phyloP scores from a whole-genome alignment of 1,284 basidiomycete genomes.

The Spongispora temasekensis region DNA sequence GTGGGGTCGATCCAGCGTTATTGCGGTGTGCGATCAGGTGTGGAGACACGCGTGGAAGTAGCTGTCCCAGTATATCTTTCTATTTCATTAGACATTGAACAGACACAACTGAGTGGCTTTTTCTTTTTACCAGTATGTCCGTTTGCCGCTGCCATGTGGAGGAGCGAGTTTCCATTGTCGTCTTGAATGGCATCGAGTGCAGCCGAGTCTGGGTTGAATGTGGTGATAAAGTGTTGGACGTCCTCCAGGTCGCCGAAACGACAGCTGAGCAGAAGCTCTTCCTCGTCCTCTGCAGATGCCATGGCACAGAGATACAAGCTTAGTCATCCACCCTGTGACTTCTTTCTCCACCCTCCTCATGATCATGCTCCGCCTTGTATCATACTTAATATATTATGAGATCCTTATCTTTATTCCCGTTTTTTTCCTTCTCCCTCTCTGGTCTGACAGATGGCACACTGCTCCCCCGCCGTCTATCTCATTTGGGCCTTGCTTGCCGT shows the following conservation, averaged over 20 bases:
- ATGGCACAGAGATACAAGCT: too few relatives aligned
- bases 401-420: not conserved
- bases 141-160: slow-evolving; percentile 87
- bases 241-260: slow-evolving; percentile 87
- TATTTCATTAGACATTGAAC: slow-evolving; percentile 37
- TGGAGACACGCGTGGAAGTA: slow-evolving; percentile 64
- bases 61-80: slow-evolving; percentile 65
- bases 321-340: too few relatives aligned
- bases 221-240: slow-evolving; percentile 62
- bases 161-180: slow-evolving; percentile 72
- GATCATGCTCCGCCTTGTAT: too few relatives aligned
- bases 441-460: slow-evolving; percentile 57
- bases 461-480: slow-evolving; percentile 57
- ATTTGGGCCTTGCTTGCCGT: slow-evolving; percentile 60
- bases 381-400: too few relatives aligned
- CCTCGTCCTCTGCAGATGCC: not conserved
- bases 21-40: slow-evolving; percentile 64
- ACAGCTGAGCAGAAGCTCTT: slow-evolving; percentile 75
- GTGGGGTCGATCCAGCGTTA: slow-evolving; percentile 70
- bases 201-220: slow-evolving; percentile 43
- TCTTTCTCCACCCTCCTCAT: too few relatives aligned
- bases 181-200: slow-evolving; percentile 61
- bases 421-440: not conserved
- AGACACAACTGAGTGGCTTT: too few relatives aligned
- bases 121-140: slow-evolving; percentile 86